Evolutionary conservation across 2,329 filamentous ascomycete species (phyloP).

Genomic region (Coniochaeta sp.): DNA sequence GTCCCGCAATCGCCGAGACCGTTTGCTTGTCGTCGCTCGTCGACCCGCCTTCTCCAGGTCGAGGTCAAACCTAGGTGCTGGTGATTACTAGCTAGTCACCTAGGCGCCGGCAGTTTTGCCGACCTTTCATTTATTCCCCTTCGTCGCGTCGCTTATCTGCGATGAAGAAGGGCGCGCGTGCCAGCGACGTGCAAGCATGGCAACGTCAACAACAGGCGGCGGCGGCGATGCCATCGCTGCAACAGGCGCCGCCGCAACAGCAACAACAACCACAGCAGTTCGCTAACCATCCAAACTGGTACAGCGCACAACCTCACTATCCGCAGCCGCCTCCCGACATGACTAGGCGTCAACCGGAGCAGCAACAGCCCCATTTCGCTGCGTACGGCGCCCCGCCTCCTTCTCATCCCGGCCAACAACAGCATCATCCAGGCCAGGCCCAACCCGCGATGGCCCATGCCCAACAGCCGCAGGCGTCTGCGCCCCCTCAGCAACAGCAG

Average conservation of each 20-base stretch:
- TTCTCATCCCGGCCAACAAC: conserved; percentile 20
- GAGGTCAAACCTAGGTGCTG: conserved; percentile 18
- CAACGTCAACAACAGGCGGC: conserved; percentile 20
- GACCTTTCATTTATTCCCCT: conserved; percentile 5
- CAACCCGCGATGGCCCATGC: conserved; percentile 15
- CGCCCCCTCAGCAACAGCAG: conserved; percentile 9
- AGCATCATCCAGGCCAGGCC: conserved; percentile 19
- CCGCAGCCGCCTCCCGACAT: conserved; percentile 4
- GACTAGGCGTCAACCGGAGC: conserved; percentile 16
- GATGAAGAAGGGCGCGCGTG: conserved; percentile 18
- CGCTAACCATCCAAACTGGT: conserved; percentile 1
- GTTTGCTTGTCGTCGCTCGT: conserved; percentile 7
- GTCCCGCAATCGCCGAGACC: conserved; percentile 1
- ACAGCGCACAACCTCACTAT: not conserved
- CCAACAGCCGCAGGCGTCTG: conserved; percentile 17
- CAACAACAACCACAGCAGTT: conserved; percentile 22
- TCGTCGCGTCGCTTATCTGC: conserved; percentile 7
- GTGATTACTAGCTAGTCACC: conserved; percentile 11
- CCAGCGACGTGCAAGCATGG: conserved; percentile 19
- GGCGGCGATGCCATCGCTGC: conserved; percentile 21
- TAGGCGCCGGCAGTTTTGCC: conserved; percentile 14
- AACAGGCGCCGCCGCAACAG: conserved; percentile 25
- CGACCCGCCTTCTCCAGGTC: conserved; percentile 7
- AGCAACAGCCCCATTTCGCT: conserved; percentile 14
- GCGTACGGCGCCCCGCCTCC: conserved; percentile 20